A percentile compares a stretch with the other conserved stretches of the same genome.
phyloP scores from a whole-genome alignment of 768 basidiomycete genomes.

The Hypholoma fasciculare region DNA sequence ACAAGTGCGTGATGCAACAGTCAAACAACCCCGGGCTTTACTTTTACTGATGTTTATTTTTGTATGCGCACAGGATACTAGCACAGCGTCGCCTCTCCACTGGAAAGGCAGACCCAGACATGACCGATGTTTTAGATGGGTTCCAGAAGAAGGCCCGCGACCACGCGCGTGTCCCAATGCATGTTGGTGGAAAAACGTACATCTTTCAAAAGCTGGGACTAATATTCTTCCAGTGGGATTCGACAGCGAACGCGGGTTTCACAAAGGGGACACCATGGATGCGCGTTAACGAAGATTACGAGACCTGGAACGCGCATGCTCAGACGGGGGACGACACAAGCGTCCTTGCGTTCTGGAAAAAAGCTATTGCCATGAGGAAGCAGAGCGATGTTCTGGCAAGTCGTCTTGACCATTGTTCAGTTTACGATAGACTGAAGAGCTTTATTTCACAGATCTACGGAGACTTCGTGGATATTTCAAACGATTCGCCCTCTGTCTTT shows the following conservation, averaged over 20 bases:
- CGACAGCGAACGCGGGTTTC: constrained; percentile 58
- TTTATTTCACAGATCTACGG: constrained; percentile 51
- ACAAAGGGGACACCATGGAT: constrained; percentile 71
- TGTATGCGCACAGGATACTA: constrained; percentile 31
- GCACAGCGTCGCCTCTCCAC: constrained; percentile 34
- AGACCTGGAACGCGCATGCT: constrained; percentile 52
- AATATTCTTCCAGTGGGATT: constrained; percentile 49
- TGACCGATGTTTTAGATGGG: constrained; percentile 58
- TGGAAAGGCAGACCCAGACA: constrained; percentile 47
- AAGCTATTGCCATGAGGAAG: constrained; percentile 53
- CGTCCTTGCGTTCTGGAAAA: constrained; percentile 63
- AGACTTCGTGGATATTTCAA: constrained; percentile 50
- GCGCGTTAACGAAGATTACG: constrained; percentile 70
- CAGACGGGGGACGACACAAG: constrained; percentile 51
- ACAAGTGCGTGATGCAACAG: constrained; percentile 35
- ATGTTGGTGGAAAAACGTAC: constrained; percentile 33
- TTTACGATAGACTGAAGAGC: neutral
- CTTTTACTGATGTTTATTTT: neutral
- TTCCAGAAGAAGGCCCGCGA: constrained; percentile 69
- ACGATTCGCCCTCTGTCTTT: constrained; percentile 49
- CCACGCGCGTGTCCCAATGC: constrained; percentile 71
- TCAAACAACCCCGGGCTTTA: too few relatives aligned
- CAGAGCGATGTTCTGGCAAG: constrained; percentile 50
- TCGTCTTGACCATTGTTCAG: neutral
- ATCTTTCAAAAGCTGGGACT: neutral